Evolutionary conservation across 2,329 filamentous ascomycete genomes (phyloP), one percentile per base, ranked within the genome.

Genomic region (Rasamsonia emersonii): DNA sequence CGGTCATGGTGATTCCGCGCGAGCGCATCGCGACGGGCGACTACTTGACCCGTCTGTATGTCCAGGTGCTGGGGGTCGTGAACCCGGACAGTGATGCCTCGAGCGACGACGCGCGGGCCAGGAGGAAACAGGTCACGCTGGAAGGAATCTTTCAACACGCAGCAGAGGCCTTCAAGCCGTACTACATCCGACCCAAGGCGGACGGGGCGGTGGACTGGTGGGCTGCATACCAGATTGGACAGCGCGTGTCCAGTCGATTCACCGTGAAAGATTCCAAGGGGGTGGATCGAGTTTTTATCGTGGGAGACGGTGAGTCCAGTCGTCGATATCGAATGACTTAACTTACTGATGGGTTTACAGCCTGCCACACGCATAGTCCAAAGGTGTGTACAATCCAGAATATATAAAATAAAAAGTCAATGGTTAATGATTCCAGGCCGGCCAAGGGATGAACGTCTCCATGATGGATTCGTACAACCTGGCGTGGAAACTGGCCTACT

Each of bases 311-410:
- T 61, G 47, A 33, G 53, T 41, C 6, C 3, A 15, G 5, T 14
- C n/a, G 14, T 2, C 9, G 10, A 18, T 20, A 8, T 19, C 15
- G 14, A 21, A 16, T 3, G 10, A 9, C 13, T 10, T 27, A 13
- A 27, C 6, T 15, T 26, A 9, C 29, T 13, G 6, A 18, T 13
- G n/a, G 19, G n/a, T 16, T 19, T 23, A 4, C 24, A 59, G 79
- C 81, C n/a, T 84, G 79, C 44, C 82, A 86, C 54, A 86, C 81
- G 1, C 82, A 85, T 47, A 83, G 79, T 43, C 80, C 80, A 21
- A 85, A 84, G 48, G 56, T 58, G 43, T 23, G 29, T 29, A 4
- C 15, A 13, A n/a, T n/a, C 1, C 10, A 18, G 24, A 24, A 16
- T 9, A 28, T 18, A 82, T 81, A n/a, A n/a, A n/a, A n/a, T n/a